Base-by-base conservation (phyloP, 2,329 filamentous ascomycete species). In the Laburnicola sp. region DNA sequence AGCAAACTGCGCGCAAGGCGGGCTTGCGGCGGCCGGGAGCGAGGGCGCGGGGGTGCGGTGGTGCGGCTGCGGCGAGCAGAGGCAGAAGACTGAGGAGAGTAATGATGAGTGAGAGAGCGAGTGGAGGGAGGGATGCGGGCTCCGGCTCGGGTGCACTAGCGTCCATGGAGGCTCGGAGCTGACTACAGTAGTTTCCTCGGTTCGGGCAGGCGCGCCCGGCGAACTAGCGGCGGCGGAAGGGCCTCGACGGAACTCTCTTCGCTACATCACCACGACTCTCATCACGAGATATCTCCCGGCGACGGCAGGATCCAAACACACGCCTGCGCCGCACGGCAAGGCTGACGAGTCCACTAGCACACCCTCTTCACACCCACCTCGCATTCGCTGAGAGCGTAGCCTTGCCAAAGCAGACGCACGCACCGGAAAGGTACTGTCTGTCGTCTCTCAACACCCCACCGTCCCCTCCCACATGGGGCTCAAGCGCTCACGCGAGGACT, bases 401-500 rank as follows among this genome's bases (percentile, higher is more conserved):
- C 32, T 3, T 30, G 22, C 45, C 36, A 16, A 16, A 42, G 32
- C 7, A 25, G 32, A 23, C 21, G 30, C 38, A 37, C 38, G 42
- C 39, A 30, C 47, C 47, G 48, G 50, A 65, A 65, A 67, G 64
- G 64, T 66, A 67, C 59, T 56, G 48, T 54, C 54, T 45, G 49
- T 51, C 49, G 38, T 44, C 28, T 61, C 57, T 57, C 58, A 53
- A 37, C 57, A 54, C 43, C 54, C 30, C 36, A 48, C 42, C 50
- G 38, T 53, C 51, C 46, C 46, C 32, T 30, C 44, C 42, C 51
- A 22, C 40, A 86, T 86, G 84, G 76, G 59, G 39, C 44, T 77
- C 62, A 87, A 87, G 73, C 84, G 84, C 69, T 77, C 79, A 72
- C 77, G 81, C 70, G 74, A 76, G 71, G 76, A 76, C 58, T 80